phyloP scores from a whole-genome alignment of 495 filamentous ascomycete genomes.

The Cercophora sp. region DNA sequence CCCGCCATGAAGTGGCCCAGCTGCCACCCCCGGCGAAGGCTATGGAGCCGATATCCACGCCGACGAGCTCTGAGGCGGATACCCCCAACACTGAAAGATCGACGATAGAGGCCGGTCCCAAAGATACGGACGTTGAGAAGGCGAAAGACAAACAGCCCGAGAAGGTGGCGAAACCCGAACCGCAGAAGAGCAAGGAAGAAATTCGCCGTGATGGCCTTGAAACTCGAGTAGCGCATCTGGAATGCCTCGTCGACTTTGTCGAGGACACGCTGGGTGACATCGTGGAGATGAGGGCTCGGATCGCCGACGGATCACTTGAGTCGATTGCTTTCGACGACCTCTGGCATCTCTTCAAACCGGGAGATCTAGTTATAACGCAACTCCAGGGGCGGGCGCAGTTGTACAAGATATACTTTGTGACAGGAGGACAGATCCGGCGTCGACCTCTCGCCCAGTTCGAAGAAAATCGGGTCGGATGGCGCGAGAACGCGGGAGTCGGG shows the following conservation, averaged over 20 bases:
- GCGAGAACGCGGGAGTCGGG: constrained; percentile 9
- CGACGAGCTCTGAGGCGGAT: not conserved
- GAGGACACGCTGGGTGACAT: constrained; percentile 8
- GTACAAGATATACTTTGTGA: constrained; percentile 23
- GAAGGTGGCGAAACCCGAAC: not conserved
- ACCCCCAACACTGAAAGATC: not conserved
- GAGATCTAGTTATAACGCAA: constrained; percentile 24
- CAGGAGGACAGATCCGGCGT: constrained; percentile 23
- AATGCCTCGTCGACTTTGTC: constrained; percentile 15
- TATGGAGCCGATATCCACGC: not conserved
- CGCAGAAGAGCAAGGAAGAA: too few species aligned
- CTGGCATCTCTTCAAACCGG: constrained; percentile 39
- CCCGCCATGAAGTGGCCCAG: not conserved
- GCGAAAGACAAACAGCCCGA: not conserved
- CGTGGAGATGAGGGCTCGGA: constrained; percentile 2
- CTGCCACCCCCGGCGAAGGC: not conserved
- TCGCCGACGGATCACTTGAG: constrained; percentile 9
- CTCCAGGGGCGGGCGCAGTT: constrained; percentile 19
- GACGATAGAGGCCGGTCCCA: not conserved
- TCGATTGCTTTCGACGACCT: constrained; percentile 31
- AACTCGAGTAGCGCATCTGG: constrained; percentile 6
- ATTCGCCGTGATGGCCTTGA: not conserved
- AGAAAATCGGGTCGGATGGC: not conserved
- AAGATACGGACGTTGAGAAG: not conserved
- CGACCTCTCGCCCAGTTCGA: not conserved